A percentile compares a stretch with the other conserved stretches of the same genome.
Evolutionary conservation across 2,329 filamentous ascomycete genomes (phyloP).

Genomic region (Hypoxylon sp.): DNA sequence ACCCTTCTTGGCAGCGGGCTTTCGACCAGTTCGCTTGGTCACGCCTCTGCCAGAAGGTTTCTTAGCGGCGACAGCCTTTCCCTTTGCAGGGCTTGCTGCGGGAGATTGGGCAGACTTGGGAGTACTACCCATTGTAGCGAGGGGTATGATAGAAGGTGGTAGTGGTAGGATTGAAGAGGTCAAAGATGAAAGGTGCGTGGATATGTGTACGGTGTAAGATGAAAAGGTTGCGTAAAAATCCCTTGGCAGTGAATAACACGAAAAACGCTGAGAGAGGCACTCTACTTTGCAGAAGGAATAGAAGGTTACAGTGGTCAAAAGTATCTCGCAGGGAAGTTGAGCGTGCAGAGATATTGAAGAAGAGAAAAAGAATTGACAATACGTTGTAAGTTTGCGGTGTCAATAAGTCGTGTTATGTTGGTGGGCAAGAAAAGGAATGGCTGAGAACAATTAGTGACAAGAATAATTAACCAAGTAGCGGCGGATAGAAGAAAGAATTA

Average conservation of each 20-base stretch:
- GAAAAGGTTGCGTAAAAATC: slow-evolving; percentile 35
- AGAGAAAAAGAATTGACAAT: neutral
- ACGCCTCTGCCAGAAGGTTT: slow-evolving; percentile 46
- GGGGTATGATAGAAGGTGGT: slow-evolving; percentile 21
- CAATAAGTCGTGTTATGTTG: slow-evolving; percentile 27
- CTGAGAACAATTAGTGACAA: slow-evolving; percentile 17
- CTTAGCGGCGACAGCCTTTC: slow-evolving; percentile 45
- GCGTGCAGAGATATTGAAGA: neutral
- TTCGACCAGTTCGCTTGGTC: slow-evolving; percentile 49
- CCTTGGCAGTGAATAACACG: slow-evolving; percentile 33
- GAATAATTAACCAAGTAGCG: slow-evolving; percentile 26
- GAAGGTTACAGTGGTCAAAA: slow-evolving; percentile 15
- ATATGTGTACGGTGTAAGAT: slow-evolving; percentile 15
- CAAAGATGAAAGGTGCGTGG: slow-evolving; percentile 10
- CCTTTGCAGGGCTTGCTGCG: slow-evolving; percentile 54
- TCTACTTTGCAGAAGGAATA: slow-evolving; percentile 1
- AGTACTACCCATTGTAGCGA: slow-evolving; percentile 52
- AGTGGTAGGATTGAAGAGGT: slow-evolving; percentile 1
- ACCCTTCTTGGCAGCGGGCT: slow-evolving; percentile 46
- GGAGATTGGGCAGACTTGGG: slow-evolving; percentile 50
- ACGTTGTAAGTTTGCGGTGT: slow-evolving; percentile 27
- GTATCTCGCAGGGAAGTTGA: neutral
- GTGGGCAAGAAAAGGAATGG: slow-evolving; percentile 20
- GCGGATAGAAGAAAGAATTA: slow-evolving; percentile 32
- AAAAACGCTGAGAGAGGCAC: slow-evolving; percentile 3